These are phyloP conservation scores for Amauroascus niger DNA, from an alignment of 2,329 filamentous ascomycete species.

Conservation along the genomic window DNA sequence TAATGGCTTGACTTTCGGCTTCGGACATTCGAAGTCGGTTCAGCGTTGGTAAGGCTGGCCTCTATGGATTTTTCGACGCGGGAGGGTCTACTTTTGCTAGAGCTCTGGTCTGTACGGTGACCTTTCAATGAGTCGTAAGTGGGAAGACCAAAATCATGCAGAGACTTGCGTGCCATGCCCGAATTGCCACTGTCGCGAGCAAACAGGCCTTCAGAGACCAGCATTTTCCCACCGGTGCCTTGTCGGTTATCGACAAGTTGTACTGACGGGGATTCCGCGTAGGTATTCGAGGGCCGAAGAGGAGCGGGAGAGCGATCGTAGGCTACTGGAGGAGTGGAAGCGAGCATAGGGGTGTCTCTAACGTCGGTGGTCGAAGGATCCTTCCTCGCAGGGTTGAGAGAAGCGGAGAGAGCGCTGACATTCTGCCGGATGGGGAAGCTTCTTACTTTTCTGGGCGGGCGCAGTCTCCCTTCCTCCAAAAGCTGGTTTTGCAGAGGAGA, in stretches of 20 bases:
- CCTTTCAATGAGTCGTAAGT: conserved; percentile 1
- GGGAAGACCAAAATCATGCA: neutral
- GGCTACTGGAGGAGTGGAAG: conserved; percentile 23
- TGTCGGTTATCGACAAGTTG: neutral
- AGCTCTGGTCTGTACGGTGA: conserved; percentile 4
- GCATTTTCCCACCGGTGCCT: neutral
- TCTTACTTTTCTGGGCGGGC: conserved; percentile 1
- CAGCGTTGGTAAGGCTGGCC: conserved; percentile 50
- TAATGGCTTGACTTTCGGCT: conserved; percentile 59
- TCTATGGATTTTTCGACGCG: conserved; percentile 55
- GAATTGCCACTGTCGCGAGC: conserved; percentile 3
- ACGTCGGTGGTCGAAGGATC: conserved; percentile 7
- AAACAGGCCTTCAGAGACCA: conserved; percentile 2
- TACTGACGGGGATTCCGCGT: conserved; percentile 3
- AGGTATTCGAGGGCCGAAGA: conserved; percentile 2
- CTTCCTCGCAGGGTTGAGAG: conserved; percentile 16
- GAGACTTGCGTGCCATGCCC: neutral
- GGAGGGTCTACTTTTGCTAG: conserved; percentile 35
- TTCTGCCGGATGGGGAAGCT: conserved; percentile 12
- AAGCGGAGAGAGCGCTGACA: conserved; percentile 17
- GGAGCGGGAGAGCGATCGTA: neutral
- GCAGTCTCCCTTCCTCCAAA: neutral
- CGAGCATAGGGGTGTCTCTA: neutral
- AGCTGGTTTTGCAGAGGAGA: neutral
- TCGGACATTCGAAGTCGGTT: conserved; percentile 46